phyloP scores from a whole-genome alignment of 2,329 filamentous ascomycete genomes.

The Diplodia scrobiculata region DNA sequence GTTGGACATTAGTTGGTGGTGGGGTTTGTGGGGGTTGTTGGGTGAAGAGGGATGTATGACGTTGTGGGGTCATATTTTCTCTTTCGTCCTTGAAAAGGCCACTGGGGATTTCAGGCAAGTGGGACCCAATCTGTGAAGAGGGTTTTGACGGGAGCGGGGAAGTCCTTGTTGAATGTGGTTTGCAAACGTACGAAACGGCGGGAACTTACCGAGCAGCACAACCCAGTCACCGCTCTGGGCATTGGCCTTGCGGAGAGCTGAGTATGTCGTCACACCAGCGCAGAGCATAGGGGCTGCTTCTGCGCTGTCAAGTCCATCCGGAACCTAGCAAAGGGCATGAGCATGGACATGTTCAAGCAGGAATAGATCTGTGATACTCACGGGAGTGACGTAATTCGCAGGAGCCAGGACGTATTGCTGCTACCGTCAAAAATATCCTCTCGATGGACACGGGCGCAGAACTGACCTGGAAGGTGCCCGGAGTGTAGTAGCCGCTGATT shows the following conservation, averaged over 20 bases:
- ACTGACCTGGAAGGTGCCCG: slow-evolving; percentile 64
- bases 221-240: slow-evolving; percentile 63
- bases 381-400: slow-evolving; percentile 69
- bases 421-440: background rate
- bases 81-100: background rate
- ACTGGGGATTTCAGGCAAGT: background rate
- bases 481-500: slow-evolving; percentile 67
- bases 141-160: background rate
- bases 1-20: background rate
- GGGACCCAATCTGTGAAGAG: background rate
- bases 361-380: slow-evolving; percentile 39
- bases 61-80: background rate
- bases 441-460: too few relatives aligned
- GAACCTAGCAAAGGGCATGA: slow-evolving; percentile 47
- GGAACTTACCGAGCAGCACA: slow-evolving; percentile 50
- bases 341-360: background rate
- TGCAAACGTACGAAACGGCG: background rate
- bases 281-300: slow-evolving; percentile 68
- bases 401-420: slow-evolving; percentile 66
- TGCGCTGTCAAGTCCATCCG: slow-evolving; percentile 60
- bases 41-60: too few relatives aligned
- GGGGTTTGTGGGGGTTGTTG: slow-evolving; percentile 28
- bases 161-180: background rate
- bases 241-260: slow-evolving; percentile 63
- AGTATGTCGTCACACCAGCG: slow-evolving; percentile 68